Evolutionary conservation across 106 monocot genomes (phyloP).

Genomic region (Alisma plantagoaquatica): DNA sequence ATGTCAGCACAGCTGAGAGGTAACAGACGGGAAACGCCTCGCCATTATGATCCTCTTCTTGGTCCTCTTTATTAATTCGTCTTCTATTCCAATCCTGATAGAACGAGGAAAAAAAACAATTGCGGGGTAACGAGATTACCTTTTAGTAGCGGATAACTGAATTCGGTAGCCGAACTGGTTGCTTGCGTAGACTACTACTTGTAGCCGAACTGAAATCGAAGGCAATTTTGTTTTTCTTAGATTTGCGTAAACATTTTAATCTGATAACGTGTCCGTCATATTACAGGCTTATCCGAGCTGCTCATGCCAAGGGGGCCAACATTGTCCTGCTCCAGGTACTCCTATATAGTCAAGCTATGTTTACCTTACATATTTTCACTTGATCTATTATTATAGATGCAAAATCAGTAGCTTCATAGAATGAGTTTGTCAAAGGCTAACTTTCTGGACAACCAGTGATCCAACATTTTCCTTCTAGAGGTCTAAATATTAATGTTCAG

Average conservation of each 20-base stretch:
- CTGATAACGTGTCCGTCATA: neutral
- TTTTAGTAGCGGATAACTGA: neutral
- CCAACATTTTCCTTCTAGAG: neutral
- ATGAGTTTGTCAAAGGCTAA: neutral
- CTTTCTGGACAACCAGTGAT: too few species aligned
- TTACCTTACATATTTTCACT: too few species aligned
- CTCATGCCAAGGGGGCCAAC: slow-evolving; percentile 86
- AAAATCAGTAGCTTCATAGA: neutral
- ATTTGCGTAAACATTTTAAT: neutral
- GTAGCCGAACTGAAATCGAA: neutral
- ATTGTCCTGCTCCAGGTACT: slow-evolving; percentile 85
- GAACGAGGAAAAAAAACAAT: too few species aligned
- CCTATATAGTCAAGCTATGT: neutral
- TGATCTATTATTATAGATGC: too few species aligned
- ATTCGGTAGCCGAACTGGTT: neutral
- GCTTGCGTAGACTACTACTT: neutral
- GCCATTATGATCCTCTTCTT: too few species aligned
- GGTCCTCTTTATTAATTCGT: too few species aligned
- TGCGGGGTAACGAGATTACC: neutral
- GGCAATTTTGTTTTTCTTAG: neutral
- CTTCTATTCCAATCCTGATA: too few species aligned
- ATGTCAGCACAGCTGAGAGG: slow-evolving; percentile 22
- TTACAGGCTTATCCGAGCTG: slow-evolving; percentile 83
- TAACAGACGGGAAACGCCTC: too few species aligned
- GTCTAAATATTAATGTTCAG: neutral